These are phyloP conservation scores for Centaurea solstitialis DNA, from an alignment of 129 eudicot genomes.

Conservation along the genomic window DNA sequence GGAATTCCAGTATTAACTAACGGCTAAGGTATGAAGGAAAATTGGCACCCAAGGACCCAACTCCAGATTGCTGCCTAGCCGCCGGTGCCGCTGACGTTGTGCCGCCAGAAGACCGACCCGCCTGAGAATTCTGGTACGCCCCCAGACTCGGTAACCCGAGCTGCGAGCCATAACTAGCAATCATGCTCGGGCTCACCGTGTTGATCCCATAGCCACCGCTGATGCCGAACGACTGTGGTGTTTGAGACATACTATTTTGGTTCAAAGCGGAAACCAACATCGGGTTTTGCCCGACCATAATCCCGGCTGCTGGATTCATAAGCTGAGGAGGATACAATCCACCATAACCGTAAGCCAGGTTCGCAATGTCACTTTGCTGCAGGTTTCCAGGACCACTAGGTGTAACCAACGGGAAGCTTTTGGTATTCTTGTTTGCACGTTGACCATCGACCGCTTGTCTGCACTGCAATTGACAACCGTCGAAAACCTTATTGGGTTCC, in stretches of 20 bases:
- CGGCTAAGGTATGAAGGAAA: conserved; percentile 42
- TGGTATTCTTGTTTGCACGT: conserved; percentile 35
- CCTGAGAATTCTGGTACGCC: conserved; percentile 41
- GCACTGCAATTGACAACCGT: conserved; percentile 66
- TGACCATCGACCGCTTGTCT: conserved; percentile 50
- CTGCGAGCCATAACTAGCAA: conserved; percentile 62
- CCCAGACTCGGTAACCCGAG: conserved; percentile 55
- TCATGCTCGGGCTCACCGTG: conserved; percentile 48
- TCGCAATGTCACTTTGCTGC: conserved; percentile 31
- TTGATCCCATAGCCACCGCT: conserved; percentile 57
- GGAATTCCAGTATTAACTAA: conserved; percentile 18
- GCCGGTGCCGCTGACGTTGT: conserved; percentile 31
- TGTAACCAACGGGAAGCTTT: conserved; percentile 10
- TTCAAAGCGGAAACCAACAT: conserved; percentile 54
- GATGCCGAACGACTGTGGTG: conserved; percentile 36
- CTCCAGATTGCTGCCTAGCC: conserved; percentile 43
- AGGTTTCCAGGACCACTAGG: conserved; percentile 13
- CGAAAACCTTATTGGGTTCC: conserved; percentile 68
- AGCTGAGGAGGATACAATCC: conserved; percentile 35
- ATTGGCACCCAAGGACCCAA: conserved; percentile 35
- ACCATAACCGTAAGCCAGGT: conserved; percentile 46
- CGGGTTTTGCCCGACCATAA: conserved; percentile 48
- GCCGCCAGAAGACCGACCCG: conserved; percentile 45
- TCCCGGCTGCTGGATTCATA: conserved; percentile 43
- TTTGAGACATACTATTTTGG: conserved; percentile 37